Evolutionary conservation across 805 yeast genomes (phyloP).

Genomic region (Starmera caribaea): DNA sequence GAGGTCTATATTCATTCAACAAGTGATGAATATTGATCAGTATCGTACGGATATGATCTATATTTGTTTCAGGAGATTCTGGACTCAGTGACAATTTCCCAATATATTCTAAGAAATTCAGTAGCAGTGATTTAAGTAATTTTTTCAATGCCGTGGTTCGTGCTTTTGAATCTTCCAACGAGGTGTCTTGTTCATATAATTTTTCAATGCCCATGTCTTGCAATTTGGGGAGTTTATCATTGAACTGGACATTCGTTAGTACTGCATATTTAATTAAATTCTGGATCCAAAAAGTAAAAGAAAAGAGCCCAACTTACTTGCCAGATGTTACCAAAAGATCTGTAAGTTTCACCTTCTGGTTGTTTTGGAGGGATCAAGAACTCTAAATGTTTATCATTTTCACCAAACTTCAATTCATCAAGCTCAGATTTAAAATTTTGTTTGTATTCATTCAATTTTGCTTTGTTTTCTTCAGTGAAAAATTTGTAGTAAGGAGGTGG

Average conservation of each 20-base stretch:
- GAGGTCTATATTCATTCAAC: constrained; percentile 87
- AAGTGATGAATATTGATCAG: constrained; percentile 87
- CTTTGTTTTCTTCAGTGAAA: constrained; percentile 64
- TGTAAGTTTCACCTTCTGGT: constrained; percentile 56
- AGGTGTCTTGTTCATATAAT: constrained; percentile 35
- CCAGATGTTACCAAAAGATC: constrained; percentile 92
- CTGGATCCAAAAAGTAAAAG: too few species aligned
- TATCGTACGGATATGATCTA: constrained; percentile 72
- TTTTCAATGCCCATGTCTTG: constrained; percentile 72
- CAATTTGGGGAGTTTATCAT: constrained; percentile 68
- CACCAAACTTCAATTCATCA: constrained; percentile 24
- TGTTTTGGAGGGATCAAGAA: constrained; percentile 55
- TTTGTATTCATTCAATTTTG: constrained; percentile 24
- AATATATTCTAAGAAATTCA: constrained; percentile 74
- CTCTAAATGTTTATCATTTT: constrained; percentile 36
- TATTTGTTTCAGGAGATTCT: constrained; percentile 44
- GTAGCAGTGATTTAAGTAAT: constrained; percentile 64
- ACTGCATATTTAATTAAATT: too few species aligned
- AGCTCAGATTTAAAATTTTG: constrained; percentile 12
- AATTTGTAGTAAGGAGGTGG: constrained; percentile 79
- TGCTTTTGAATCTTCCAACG: constrained; percentile 30
- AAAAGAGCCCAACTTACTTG: constrained; percentile 35
- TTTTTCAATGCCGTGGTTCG: constrained; percentile 68
- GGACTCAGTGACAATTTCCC: constrained; percentile 76
- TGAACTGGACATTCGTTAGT: constrained; percentile 11